phyloP scores from a whole-genome alignment of 2,329 filamentous ascomycete genomes.

The Alternaria solani region DNA sequence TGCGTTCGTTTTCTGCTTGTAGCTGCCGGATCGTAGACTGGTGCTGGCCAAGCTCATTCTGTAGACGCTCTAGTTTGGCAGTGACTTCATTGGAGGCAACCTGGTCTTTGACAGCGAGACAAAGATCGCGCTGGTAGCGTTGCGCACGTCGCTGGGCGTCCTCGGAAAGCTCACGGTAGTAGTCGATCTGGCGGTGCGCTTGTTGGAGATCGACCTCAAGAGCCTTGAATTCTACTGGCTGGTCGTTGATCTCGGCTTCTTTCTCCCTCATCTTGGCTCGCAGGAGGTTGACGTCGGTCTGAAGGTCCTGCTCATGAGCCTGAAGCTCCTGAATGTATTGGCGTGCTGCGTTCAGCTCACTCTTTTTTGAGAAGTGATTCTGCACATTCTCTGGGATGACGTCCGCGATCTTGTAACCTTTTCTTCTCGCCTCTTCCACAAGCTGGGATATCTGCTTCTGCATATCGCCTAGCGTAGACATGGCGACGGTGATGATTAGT shows the following conservation, averaged over 20 bases:
- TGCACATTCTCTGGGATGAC: conserved; percentile 23
- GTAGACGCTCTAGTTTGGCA: conserved; percentile 19
- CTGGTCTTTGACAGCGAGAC: conserved; percentile 9
- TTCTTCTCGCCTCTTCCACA: conserved; percentile 17
- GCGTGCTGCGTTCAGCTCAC: conserved; percentile 24
- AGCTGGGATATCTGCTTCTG: conserved; percentile 23
- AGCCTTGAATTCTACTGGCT: conserved; percentile 23
- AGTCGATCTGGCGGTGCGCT: conserved; percentile 16
- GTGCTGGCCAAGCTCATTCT: conserved; percentile 15
- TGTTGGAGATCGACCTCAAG: conserved; percentile 30
- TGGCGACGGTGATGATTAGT: neutral
- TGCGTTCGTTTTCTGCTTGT: conserved; percentile 18
- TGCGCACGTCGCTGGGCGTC: conserved; percentile 17
- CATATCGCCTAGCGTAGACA: conserved; percentile 23
- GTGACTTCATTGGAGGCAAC: conserved; percentile 1
- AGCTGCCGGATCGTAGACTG: conserved; percentile 18
- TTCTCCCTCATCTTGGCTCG: conserved; percentile 20
- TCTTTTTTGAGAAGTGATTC: conserved; percentile 16
- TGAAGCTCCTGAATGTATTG: conserved; percentile 28
- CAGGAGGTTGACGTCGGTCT: conserved; percentile 14
- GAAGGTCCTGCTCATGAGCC: conserved; percentile 17
- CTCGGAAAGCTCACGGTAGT: conserved; percentile 20
- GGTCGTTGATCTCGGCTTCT: conserved; percentile 23
- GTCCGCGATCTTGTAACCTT: conserved; percentile 26
- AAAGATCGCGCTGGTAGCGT: conserved; percentile 23